Base-by-base conservation (phyloP, 371 early-diverging fungal species). In the Mucor irregularis region DNA sequence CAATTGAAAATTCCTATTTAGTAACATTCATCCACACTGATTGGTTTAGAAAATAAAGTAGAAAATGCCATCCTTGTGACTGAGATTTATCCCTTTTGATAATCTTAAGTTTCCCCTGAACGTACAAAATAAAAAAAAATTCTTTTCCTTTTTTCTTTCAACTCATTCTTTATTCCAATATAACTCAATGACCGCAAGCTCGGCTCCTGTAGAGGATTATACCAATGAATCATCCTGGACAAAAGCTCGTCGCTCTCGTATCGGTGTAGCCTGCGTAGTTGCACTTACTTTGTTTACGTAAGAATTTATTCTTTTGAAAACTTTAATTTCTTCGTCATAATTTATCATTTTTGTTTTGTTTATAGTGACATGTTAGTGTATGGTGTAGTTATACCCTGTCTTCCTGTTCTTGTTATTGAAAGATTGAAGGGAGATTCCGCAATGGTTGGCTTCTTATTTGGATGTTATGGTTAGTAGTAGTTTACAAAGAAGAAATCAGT, bases 351-450 rank as follows among this genome's bases (percentile, higher is more conserved):
- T 43, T 17, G 10, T 22, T 44, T 34, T 34, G 6, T n/a, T 50
- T 13, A 10, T 46, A 78, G 77, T 48, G 91, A 94, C 65, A 87
- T 89, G 68, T 71, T 88, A 16, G 84, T 88, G 6, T 94, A 94
- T 63, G 88, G 90, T 26, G 82, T 91, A n/a, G 84, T 91, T 14
- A 86, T 93, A 22, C 94, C 95, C 22, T 83, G 92, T 47, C 70
- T 94, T 29, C 95, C 95, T 4, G 68, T 74, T 22, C 81, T 95
- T 14, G 84, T 94, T 10, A 72, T 83, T 48, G 80, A 87, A 9
- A 66, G 79, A 16, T 73, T 84, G 43, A 77, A 82, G 16, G 85
- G 86, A 22, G 80, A 86, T 60, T 77, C 86, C 1, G 67, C 76
- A 19, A 81, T 80, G 56, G 84, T 90, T 49, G 94, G 93, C 3